These are phyloP conservation scores for Phialocephala subalpina DNA, from an alignment of 2,329 filamentous ascomycete genomes.

Conservation along the genomic window DNA sequence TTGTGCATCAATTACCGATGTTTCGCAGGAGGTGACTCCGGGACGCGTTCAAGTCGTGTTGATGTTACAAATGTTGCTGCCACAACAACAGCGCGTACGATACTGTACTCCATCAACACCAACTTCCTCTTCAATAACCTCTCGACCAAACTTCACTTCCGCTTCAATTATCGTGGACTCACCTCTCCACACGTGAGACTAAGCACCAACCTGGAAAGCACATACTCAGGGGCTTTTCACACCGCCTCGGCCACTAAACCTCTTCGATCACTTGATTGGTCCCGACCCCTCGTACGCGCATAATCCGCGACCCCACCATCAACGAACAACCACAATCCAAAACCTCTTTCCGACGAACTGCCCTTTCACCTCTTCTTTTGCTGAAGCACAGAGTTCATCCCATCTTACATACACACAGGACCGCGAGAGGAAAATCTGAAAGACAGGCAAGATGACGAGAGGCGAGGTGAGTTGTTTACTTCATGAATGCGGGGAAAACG, in stretches of 20 bases:
- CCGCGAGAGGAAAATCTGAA: background rate
- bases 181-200: background rate
- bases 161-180: background rate
- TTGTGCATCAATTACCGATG: background rate
- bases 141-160: background rate
- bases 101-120: background rate
- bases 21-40: background rate
- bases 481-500: background rate
- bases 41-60: background rate
- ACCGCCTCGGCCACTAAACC: background rate
- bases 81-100: background rate
- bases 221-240: background rate
- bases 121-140: background rate
- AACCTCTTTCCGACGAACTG: slow-evolving; percentile 4
- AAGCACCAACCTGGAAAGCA: background rate
- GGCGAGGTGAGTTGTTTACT: slow-evolving; percentile 36
- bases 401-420: slow-evolving; percentile 3
- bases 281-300: slow-evolving; percentile 1
- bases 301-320: slow-evolving; percentile 11
- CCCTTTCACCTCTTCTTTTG: background rate
- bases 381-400: slow-evolving; percentile 7
- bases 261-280: background rate
- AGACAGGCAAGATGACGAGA: slow-evolving; percentile 37
- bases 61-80: background rate
- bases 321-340: background rate